A percentile compares a stretch with the other conserved stretches of the same genome.
Conservation (phyloP, 139 green algal species). For the Zygnema circumcarinatum region DNA sequence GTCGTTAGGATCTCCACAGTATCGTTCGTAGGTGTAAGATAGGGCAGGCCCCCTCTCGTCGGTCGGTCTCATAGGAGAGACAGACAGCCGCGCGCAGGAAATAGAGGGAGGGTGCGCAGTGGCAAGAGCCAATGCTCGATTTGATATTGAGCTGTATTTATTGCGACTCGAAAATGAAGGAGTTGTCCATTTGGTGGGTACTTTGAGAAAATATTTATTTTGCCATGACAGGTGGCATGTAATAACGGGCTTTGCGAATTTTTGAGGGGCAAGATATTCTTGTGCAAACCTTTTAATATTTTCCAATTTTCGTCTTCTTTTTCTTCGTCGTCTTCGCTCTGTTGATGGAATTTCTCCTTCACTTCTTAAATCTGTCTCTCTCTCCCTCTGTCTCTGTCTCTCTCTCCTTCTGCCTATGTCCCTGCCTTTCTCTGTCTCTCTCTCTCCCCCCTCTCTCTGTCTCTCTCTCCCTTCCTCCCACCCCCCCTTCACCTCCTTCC, state of each 20-base stretch:
- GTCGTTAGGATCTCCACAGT: too few relatives aligned
- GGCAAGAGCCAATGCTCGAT: too few relatives aligned
- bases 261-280: not conserved
- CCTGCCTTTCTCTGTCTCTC: conserved; percentile 12
- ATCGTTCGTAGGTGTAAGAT: too few relatives aligned
- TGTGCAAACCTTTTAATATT: not conserved
- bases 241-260: not conserved
- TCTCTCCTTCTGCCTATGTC: conserved; percentile 26
- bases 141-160: too few relatives aligned
- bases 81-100: too few relatives aligned
- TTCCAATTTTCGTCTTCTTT: not conserved
- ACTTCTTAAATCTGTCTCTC: conserved; percentile 37
- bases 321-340: not conserved
- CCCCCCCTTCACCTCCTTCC: conserved; percentile 6
- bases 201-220: too few relatives aligned
- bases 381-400: conserved; percentile 46
- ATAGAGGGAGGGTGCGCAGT: too few relatives aligned
- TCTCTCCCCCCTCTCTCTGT: conserved; percentile 25
- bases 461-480: not conserved
- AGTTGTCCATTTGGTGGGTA: too few relatives aligned
- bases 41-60: too few relatives aligned
- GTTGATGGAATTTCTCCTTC: not conserved
- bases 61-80: too few relatives aligned
- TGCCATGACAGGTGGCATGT: not conserved
- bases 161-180: too few relatives aligned